Percentiles rank a stretch among this genome's conserved stretches.
Conservation (phyloP, 768 basidiomycete genomes). For the Phlebiopsis flavidoalba region DNA sequence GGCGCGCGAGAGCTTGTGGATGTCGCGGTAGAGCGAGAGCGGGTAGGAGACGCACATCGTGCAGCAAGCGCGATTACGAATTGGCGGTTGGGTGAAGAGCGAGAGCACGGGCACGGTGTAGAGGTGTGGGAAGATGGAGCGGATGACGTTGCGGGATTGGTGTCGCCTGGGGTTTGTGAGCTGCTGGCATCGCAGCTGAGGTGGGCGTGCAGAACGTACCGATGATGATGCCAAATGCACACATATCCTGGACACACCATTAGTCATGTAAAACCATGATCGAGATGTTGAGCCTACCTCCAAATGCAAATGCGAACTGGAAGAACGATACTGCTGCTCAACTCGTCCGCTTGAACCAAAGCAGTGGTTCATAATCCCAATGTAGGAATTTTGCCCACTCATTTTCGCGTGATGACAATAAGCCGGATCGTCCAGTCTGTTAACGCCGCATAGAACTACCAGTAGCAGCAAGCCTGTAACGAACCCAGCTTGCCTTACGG, state of each 20-base stretch:
- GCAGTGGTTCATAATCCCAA: constrained; percentile 90
- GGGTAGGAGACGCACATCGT: constrained; percentile 91
- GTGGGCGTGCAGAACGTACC: constrained; percentile 28
- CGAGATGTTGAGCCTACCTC: constrained; percentile 48
- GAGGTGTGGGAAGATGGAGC: constrained; percentile 70
- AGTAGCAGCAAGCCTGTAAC: constrained; percentile 82
- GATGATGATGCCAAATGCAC: constrained; percentile 96
- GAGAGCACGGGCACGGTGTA: constrained; percentile 65
- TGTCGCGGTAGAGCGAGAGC: constrained; percentile 92
- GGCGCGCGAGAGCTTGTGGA: constrained; percentile 92
- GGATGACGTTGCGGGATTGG: constrained; percentile 92
- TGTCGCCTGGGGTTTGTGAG: constrained; percentile 58
- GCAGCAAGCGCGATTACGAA: constrained; percentile 67
- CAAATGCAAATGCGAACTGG: constrained; percentile 96
- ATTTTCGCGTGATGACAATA: constrained; percentile 93
- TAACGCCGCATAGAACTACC: constrained; percentile 67
- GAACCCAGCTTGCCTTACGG: constrained; percentile 92
- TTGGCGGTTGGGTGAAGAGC: constrained; percentile 43
- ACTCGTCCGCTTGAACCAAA: constrained; percentile 89
- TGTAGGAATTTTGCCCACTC: constrained; percentile 87
- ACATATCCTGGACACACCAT: constrained; percentile 68
- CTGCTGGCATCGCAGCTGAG: not conserved
- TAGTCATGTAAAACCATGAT: not conserved
- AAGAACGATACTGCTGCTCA: constrained; percentile 95
- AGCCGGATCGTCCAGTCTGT: constrained; percentile 99